Conservation (phyloP, 2,329 filamentous ascomycete genomes). For the Aureobasidium pullulans region DNA sequence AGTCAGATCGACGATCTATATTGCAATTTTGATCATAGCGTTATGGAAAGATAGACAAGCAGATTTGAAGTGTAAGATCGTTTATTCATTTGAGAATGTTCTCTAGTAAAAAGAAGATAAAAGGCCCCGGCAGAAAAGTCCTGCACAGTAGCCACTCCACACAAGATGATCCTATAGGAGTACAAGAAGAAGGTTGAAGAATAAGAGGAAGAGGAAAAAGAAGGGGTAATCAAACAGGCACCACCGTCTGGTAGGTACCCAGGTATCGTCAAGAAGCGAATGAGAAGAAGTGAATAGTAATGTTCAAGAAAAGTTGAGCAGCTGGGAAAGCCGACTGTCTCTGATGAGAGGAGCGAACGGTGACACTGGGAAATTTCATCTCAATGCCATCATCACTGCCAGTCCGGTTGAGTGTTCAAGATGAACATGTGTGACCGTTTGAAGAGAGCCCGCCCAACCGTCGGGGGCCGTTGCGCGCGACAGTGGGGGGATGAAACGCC, state of each 20-base stretch:
- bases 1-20: background rate
- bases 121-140: background rate
- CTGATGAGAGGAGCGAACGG: background rate
- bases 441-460: background rate
- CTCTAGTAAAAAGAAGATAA: background rate
- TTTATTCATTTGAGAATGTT: background rate
- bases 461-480: slow-evolving; percentile 4
- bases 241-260: background rate
- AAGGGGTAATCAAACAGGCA: background rate
- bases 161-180: background rate
- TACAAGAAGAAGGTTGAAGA: background rate
- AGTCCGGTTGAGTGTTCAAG: background rate
- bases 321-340: background rate
- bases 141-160: background rate
- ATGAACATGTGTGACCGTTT: slow-evolving; percentile 4
- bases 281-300: background rate
- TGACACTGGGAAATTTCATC: background rate
- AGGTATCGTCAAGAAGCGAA: slow-evolving; percentile 14
- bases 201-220: background rate
- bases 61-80: background rate
- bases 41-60: background rate
- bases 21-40: no score
- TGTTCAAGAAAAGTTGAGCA: slow-evolving; percentile 6
- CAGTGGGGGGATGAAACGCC: slow-evolving; percentile 11
- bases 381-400: background rate